These are phyloP conservation scores for Linderina pennispora DNA, from an alignment of 192 early-diverging fungal genomes.

Conservation along the genomic window DNA sequence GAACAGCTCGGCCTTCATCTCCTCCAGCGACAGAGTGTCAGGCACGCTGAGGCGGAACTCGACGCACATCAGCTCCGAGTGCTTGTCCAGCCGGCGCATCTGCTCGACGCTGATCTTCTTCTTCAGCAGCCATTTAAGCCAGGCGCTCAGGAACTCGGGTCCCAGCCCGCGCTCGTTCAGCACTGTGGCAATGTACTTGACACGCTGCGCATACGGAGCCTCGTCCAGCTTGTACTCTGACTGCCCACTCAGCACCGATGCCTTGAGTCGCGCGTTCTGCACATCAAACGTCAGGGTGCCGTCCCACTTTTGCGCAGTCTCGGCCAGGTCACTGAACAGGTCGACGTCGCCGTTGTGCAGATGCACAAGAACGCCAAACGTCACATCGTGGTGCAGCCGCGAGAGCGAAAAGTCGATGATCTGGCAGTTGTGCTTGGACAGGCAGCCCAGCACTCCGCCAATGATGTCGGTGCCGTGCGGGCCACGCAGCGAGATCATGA, in stretches of 20 bases:
- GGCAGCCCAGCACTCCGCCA: constrained; percentile 68
- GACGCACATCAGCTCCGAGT: constrained; percentile 62
- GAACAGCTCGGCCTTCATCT: constrained; percentile 65
- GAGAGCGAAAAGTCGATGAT: constrained; percentile 85
- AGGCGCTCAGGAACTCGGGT: constrained; percentile 70
- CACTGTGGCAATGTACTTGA: constrained; percentile 83
- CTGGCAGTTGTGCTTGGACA: constrained; percentile 67
- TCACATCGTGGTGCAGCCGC: constrained; percentile 89
- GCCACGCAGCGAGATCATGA: constrained; percentile 75
- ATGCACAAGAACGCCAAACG: constrained; percentile 81
- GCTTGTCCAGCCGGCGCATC: constrained; percentile 70
- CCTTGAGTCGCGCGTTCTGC: constrained; percentile 54
- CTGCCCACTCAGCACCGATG: constrained; percentile 47
- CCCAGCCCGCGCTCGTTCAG: constrained; percentile 77
- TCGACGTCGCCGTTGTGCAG: constrained; percentile 68
- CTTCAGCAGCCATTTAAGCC: constrained; percentile 69
- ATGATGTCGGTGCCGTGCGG: constrained; percentile 91
- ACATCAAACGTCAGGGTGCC: constrained; percentile 80
- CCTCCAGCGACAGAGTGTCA: constrained; percentile 53
- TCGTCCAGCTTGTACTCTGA: constrained; percentile 54
- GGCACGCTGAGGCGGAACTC: constrained; percentile 86
- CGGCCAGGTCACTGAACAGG: constrained; percentile 70
- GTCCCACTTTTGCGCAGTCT: constrained; percentile 78
- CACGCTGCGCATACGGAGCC: constrained; percentile 77
- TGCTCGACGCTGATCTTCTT: constrained; percentile 83